Evolutionary conservation across 2,329 filamentous ascomycete genomes (phyloP), one percentile per base, ranked within the genome.

Genomic region (Alternaria panax): DNA sequence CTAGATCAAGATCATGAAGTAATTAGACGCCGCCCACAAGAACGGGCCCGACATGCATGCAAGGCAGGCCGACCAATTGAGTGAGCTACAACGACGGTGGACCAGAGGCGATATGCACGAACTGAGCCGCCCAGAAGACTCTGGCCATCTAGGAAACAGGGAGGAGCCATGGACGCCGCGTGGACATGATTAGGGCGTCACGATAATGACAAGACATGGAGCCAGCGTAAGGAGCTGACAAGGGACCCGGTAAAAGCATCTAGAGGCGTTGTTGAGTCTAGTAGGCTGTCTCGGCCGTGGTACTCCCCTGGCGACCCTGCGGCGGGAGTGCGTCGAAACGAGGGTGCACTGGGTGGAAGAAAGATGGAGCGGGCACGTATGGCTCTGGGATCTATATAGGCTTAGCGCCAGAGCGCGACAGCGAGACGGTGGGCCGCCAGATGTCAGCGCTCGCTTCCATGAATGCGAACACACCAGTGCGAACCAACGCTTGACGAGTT

Each of bases 121-220:
- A 60, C 55, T 56, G 57, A 60, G 64, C 51, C 57, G 56, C 54
- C 54, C 45, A 63, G 42, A 60, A 30, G 51, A 51, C 50, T 43
- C 43, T 46, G 45, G 56, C 48, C 41, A 51, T 51, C 45, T 57
- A 61, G 59, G 47, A 30, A 51, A 41, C 53, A 59, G 60, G 52
- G 64, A 64, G 57, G 40, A 65, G 63, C 54, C 68, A 62, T 66
- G 64, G 61, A 57, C 64, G 71, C 70, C 66, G 71, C 70, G 70
- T 71, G 67, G 67, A 66, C 64, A 57, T 65, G 50, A 48, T 66
- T 62, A 61, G 55, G 51, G 52, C 54, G 43, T 53, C 54, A 64
- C 59, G 50, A 60, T 56, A 52, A 58, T 63, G 63, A 65, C 62
- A 63, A 64, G 64, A 60, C 60, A 54, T 56, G 51, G 60, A 55